Base-by-base conservation (phyloP, 1,284 basidiomycete genomes). In the Ganoderma meredithae region DNA sequence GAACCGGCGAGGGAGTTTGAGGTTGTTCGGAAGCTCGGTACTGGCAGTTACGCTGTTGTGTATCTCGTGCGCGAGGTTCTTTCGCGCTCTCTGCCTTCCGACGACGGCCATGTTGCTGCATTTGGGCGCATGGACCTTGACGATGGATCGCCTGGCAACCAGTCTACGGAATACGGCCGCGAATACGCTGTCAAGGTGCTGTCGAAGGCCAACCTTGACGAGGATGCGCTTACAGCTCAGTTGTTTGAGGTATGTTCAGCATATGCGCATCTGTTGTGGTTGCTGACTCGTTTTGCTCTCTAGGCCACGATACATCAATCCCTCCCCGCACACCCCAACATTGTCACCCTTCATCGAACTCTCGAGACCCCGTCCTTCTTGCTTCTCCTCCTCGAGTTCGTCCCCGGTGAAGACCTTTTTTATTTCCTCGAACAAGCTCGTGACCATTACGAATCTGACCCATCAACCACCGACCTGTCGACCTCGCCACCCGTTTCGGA, bases 131-230 rank as follows among this genome's bases (percentile, higher is more conserved):
- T 91, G 79, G 88, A 92, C 70, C 75, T 90, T 39, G 88, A 90
- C 74, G 84, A 85, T 69, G 79, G 75, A 60, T 76, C 78, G 61
- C 73, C 74, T 72, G 79, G 80, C 71, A 78, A 75, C 62, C 73
- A 78, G 56, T 79, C 83, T 47, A 82, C 84, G 49, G 81, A 84
- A 58, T 95, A 96, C 74, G 95, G 94, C 39, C 87, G 93, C 68
- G 91, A 98, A 79, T 99, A 94, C 79, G 97, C 97, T 22, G 89
- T 99, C 82, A 99, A 99, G 85, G 95, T 96, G 80, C 85, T 99
- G 68, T 96, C 94, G 79, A 99, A 97, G 81, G 92, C 91, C 63
- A 93, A 97, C 83, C 90, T 97, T 72, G 90, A 94, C 80, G 88
- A 92, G 74, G 95, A 97, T 67, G 91, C 94, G 72, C 85, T 97